These are phyloP conservation scores for Pythium myriotylum DNA, from an alignment of 352 stramenopile genomes.

Conservation along the genomic window DNA sequence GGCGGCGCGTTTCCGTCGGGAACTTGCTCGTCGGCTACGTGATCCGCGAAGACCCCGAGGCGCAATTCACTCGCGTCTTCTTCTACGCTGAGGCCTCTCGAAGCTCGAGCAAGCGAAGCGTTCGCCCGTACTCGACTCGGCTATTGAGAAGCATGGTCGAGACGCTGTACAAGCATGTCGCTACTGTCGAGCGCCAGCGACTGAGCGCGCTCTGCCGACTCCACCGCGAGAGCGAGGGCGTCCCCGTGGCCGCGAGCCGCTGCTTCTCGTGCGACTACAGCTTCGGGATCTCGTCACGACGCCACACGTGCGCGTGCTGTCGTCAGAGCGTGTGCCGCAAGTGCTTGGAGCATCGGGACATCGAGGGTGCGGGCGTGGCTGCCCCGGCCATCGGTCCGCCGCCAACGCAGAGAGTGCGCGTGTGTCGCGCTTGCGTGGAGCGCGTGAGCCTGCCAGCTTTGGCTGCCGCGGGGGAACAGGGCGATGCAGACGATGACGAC, in stretches of 20 bases:
- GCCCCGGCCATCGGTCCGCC: neutral
- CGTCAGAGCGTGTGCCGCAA: slow-evolving; percentile 9
- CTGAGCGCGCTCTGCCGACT: slow-evolving; percentile 13
- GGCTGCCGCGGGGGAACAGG: neutral
- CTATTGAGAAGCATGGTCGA: slow-evolving; percentile 15
- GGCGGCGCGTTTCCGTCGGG: slow-evolving; percentile 17
- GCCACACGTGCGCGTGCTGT: slow-evolving; percentile 17
- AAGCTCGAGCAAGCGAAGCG: neutral
- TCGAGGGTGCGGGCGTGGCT: neutral
- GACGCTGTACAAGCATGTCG: slow-evolving; percentile 15
- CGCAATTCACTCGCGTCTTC: slow-evolving; percentile 66
- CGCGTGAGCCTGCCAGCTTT: slow-evolving; percentile 17
- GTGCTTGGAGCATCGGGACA: slow-evolving; percentile 14
- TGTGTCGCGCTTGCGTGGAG: slow-evolving; percentile 15
- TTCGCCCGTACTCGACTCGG: neutral
- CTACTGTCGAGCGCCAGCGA: slow-evolving; percentile 18
- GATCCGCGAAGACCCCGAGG: slow-evolving; percentile 55
- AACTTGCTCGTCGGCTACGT: slow-evolving; percentile 60
- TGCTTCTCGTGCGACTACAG: slow-evolving; percentile 12
- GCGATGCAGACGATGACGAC: neutral
- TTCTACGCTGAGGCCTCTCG: slow-evolving; percentile 44
- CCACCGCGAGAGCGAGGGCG: slow-evolving; percentile 5
- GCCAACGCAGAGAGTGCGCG: neutral
- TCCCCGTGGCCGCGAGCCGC: slow-evolving; percentile 14
- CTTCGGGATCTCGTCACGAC: neutral